Percentiles rank a stretch among this genome's conserved stretches.
These are phyloP conservation scores for Carex kokanica DNA, from an alignment of 176 grass and related monocot genomes.

Conservation along the genomic window DNA sequence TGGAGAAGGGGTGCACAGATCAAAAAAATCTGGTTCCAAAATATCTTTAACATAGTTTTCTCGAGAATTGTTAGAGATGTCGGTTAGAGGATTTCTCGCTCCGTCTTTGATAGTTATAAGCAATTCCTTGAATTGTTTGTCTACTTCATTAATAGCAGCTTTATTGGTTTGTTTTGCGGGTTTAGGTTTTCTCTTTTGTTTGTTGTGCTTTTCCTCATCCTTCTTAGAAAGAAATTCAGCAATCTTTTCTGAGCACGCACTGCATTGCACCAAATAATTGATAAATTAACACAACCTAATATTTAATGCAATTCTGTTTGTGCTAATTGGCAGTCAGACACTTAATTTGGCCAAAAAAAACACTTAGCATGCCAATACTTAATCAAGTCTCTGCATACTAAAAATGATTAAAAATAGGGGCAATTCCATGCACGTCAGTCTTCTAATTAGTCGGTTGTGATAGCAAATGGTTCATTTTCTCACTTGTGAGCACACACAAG, in stretches of 20 bases:
- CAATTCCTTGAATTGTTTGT: constrained; percentile 53
- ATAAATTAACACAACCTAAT: background rate
- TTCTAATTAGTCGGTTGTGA: too few species aligned
- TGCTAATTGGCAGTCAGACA: background rate
- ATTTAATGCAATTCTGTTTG: background rate
- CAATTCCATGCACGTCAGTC: too few species aligned
- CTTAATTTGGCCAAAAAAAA: background rate
- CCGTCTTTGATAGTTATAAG: constrained; percentile 51
- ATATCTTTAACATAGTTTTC: constrained; percentile 11
- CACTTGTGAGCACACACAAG: too few species aligned
- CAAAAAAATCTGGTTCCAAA: constrained; percentile 38
- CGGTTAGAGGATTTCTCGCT: constrained; percentile 11
- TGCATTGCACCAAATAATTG: constrained; percentile 31
- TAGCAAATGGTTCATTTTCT: too few species aligned
- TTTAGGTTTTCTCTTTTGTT: constrained; percentile 58
- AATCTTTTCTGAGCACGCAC: constrained; percentile 86
- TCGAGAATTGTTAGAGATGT: constrained; percentile 2
- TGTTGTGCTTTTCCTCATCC: constrained; percentile 47
- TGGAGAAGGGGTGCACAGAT: constrained; percentile 56
- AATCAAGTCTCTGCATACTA: background rate
- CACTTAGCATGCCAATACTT: background rate
- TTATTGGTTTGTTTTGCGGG: constrained; percentile 43
- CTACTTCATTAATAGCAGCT: constrained; percentile 45
- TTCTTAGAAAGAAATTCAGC: constrained; percentile 70
- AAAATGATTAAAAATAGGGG: background rate